A percentile compares a stretch with the other conserved stretches of the same genome.
phyloP scores from a whole-genome alignment of 768 basidiomycete genomes.

The Megacollybia marginata region DNA sequence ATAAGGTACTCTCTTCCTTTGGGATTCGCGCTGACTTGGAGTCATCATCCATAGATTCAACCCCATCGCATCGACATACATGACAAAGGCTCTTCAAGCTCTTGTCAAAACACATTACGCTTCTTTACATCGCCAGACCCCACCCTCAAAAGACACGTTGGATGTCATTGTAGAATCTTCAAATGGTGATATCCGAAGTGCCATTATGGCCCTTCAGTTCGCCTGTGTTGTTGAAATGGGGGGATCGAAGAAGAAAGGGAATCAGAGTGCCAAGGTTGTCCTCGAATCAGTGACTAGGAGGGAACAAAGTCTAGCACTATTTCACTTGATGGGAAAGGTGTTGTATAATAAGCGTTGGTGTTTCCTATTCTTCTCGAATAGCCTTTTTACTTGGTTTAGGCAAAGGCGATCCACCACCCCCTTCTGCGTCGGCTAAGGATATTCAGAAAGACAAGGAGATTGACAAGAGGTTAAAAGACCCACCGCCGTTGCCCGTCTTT shows the following conservation, averaged over 20 bases:
- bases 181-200: conserved; percentile 89
- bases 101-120: conserved; percentile 45
- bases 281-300: conserved; percentile 73
- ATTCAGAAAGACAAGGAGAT: conserved; percentile 50
- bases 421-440: conserved; percentile 55
- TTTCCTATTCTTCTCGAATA: neutral
- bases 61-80: conserved; percentile 81
- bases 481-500: conserved; percentile 50
- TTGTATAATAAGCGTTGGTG: conserved; percentile 88
- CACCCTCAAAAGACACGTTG: conserved; percentile 58
- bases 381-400: conserved; percentile 31
- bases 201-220: conserved; percentile 91
- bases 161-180: conserved; percentile 73
- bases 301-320: conserved; percentile 82
- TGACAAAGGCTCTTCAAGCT: conserved; percentile 68
- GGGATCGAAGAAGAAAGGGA: conserved; percentile 23
- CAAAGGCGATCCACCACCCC: conserved; percentile 59
- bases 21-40: conserved; percentile 1
- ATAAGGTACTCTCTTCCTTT: conserved; percentile 38
- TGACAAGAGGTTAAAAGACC: conserved; percentile 48
- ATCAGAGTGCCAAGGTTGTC: conserved; percentile 24
- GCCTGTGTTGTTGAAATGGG: conserved; percentile 46
- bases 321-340: conserved; percentile 90
- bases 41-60: conserved; percentile 73
- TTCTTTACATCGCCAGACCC: conserved; percentile 16